Conservation (phyloP, 1,284 basidiomycete genomes). For the Coniferiporia weirii region DNA sequence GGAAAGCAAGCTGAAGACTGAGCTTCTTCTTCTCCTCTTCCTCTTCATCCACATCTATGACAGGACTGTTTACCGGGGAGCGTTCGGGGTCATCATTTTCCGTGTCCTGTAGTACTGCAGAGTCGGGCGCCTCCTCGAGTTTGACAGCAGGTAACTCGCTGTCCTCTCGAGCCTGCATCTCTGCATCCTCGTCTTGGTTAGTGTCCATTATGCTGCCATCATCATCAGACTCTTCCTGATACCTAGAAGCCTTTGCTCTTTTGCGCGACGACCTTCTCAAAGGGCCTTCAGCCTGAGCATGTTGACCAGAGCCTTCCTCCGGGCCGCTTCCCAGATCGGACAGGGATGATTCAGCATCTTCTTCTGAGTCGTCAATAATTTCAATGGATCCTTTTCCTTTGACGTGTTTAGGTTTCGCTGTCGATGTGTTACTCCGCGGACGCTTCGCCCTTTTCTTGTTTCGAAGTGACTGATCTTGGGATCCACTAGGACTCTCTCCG, state of each 20-base stretch:
- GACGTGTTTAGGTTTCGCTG: conserved; percentile 35
- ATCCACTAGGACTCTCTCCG: conserved; percentile 18
- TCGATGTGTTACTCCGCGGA: background rate
- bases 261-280: conserved; percentile 23
- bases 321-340: conserved; percentile 23
- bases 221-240: conserved; percentile 23
- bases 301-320: conserved; percentile 13
- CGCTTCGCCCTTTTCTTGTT: conserved; percentile 31
- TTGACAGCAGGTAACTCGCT: conserved; percentile 15
- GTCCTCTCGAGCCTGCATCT: conserved; percentile 8
- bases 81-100: conserved; percentile 6
- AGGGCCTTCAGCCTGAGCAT: conserved; percentile 18
- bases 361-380: conserved; percentile 1
- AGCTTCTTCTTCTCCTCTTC: conserved; percentile 71
- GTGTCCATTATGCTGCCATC: conserved; percentile 18
- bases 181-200: conserved; percentile 13
- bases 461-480: conserved; percentile 23
- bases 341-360: conserved; percentile 6
- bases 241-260: conserved; percentile 21
- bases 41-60: conserved; percentile 39
- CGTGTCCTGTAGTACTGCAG: background rate
- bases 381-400: conserved; percentile 27
- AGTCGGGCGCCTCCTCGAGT: conserved; percentile 11
- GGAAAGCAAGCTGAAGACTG: conserved; percentile 55
- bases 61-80: background rate